Percentiles rank a stretch among this genome's conserved stretches.
These are phyloP conservation scores for Boletus calvinii DNA, from an alignment of 1,284 basidiomycete species.

Conservation along the genomic window DNA sequence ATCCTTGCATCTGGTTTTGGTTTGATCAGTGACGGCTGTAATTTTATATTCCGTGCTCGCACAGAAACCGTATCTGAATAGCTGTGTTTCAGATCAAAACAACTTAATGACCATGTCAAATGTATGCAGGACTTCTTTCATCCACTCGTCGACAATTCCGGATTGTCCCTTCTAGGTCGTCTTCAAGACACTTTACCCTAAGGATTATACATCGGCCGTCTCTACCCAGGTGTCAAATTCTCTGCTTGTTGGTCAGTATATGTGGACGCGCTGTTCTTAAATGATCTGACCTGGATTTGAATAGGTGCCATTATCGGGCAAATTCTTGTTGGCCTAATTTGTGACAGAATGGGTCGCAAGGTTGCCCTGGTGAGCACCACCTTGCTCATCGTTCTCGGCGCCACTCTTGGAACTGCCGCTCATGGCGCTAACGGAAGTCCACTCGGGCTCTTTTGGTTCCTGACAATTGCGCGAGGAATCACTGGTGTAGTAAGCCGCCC, in stretches of 20 bases:
- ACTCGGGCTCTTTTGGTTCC: conserved; percentile 73
- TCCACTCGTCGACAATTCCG: neutral
- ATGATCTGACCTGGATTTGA: conserved; percentile 10
- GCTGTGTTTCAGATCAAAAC: conserved; percentile 55
- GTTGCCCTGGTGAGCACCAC: conserved; percentile 72
- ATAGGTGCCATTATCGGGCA: conserved; percentile 72
- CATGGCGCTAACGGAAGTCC: conserved; percentile 59
- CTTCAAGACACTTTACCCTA: conserved; percentile 61
- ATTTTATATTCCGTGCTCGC: conserved; percentile 23
- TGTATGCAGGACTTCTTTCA: conserved; percentile 33
- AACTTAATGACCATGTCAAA: conserved; percentile 68
- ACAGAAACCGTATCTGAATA: conserved; percentile 6
- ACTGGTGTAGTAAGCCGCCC: conserved; percentile 59
- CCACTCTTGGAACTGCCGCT: conserved; percentile 70
- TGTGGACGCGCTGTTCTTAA: conserved; percentile 14
- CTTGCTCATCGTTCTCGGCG: conserved; percentile 67
- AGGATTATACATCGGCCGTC: conserved; percentile 55
- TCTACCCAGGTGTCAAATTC: conserved; percentile 75
- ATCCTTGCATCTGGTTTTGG: conserved; percentile 65
- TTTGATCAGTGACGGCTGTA: conserved; percentile 70
- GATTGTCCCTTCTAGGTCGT: conserved; percentile 44
- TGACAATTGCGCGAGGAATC: conserved; percentile 70
- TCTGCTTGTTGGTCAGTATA: conserved; percentile 61
- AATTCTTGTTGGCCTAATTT: conserved; percentile 63
- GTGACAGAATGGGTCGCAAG: conserved; percentile 72